Conservation (phyloP, 176 grass and related monocot genomes). For the Juncus inflexus region DNA sequence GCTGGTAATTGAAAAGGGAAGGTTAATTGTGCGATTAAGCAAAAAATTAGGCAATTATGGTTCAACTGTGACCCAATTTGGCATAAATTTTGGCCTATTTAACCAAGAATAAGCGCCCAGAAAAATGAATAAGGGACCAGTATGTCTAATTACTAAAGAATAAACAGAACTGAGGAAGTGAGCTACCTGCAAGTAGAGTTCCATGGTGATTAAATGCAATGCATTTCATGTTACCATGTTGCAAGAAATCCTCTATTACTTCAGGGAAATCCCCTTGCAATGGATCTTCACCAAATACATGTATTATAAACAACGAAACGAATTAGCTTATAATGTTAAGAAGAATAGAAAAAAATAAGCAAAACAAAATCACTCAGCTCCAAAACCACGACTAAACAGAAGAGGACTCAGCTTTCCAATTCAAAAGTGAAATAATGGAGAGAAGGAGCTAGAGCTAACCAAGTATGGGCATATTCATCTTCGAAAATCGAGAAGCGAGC, state of each 20-base stretch:
- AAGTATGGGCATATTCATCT: constrained; percentile 81
- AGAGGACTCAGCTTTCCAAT: not conserved
- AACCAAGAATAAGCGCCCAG: constrained; percentile 4
- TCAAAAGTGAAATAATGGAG: constrained; percentile 14
- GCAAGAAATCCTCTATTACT: constrained; percentile 95
- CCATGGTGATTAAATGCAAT: constrained; percentile 88
- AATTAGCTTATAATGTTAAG: constrained; percentile 23
- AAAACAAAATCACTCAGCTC: not conserved
- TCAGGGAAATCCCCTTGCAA: constrained; percentile 97
- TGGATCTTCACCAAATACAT: constrained; percentile 60
- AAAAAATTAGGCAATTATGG: no score
- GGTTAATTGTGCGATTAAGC: not conserved
- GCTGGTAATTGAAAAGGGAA: constrained; percentile 45
- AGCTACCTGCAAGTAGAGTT: constrained; percentile 92
- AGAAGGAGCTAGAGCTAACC: constrained; percentile 40
- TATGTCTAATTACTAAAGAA: constrained; percentile 9
- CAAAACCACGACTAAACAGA: constrained; percentile 13
- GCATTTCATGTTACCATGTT: constrained; percentile 99
- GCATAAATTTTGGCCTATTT: not conserved
- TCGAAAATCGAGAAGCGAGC: constrained; percentile 4
- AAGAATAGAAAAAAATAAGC: not conserved
- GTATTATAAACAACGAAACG: constrained; percentile 18
- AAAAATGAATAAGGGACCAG: not conserved
- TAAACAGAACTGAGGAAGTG: not conserved
- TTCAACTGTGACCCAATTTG: not conserved